A percentile compares a stretch with the other conserved stretches of the same genome.
phyloP scores from a whole-genome alignment of 345 rosid genomes.

The Boechera stricta region DNA sequence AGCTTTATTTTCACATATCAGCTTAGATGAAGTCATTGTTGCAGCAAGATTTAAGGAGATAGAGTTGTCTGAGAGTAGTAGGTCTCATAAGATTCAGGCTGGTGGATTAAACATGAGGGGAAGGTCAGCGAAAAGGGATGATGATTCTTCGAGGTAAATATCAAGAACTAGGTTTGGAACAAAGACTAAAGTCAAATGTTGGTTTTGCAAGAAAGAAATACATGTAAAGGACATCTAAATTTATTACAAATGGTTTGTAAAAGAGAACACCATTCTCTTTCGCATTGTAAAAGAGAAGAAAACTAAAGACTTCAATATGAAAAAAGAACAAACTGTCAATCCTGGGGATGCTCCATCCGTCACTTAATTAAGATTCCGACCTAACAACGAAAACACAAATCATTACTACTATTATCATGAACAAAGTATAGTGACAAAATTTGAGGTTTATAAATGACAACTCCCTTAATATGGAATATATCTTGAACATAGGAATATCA shows the following conservation, averaged over 20 bases:
- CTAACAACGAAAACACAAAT: background rate
- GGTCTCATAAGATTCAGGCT: background rate
- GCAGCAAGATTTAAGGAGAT: background rate
- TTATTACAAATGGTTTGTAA: constrained; percentile 1
- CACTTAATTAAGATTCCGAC: constrained; percentile 1
- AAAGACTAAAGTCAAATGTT: background rate
- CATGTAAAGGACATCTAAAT: background rate
- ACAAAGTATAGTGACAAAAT: background rate
- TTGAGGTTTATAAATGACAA: too few relatives aligned
- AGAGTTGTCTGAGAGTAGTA: background rate
- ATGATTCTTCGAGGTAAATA: background rate
- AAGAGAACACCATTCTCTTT: background rate
- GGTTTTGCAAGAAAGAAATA: background rate
- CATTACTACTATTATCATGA: background rate
- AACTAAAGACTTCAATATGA: background rate
- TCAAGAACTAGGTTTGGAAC: background rate
- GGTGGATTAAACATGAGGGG: background rate
- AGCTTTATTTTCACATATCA: too few relatives aligned
- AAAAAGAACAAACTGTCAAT: background rate
- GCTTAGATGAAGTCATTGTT: background rate
- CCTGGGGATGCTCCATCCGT: background rate
- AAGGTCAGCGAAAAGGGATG: background rate
- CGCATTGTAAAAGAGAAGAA: background rate
- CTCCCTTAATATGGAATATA: background rate
- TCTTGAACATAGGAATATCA: background rate